phyloP scores from a whole-genome alignment of 2,329 filamentous ascomycete genomes.

The Nothomitra cinnamomea region DNA sequence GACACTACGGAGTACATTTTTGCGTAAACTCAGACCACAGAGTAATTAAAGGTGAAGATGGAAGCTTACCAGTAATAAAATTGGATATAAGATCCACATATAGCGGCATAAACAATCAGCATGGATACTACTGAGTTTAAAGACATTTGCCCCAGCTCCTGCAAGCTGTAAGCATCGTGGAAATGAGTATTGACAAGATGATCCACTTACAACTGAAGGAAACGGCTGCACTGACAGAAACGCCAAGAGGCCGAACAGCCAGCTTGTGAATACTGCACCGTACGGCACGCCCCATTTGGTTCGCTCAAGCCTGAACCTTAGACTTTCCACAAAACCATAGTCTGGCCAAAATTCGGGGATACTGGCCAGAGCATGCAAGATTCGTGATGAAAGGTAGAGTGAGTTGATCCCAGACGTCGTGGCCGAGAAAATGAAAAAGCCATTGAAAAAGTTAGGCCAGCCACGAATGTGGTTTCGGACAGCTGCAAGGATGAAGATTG shows the following conservation, averaged over 20 bases:
- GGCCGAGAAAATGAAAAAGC: slow-evolving; percentile 22
- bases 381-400: slow-evolving; percentile 22
- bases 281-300: slow-evolving; percentile 21
- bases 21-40: no score
- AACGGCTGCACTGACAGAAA: not conserved
- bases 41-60: no score
- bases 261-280: slow-evolving; percentile 24
- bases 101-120: slow-evolving; percentile 21
- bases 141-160: slow-evolving; percentile 21
- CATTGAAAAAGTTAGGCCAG: slow-evolving; percentile 23
- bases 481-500: slow-evolving; percentile 23
- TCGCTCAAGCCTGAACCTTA: not conserved
- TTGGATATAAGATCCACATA: slow-evolving; percentile 19
- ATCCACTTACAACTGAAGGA: not conserved
- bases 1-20: no score
- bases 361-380: slow-evolving; percentile 22
- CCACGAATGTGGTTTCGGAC: slow-evolving; percentile 22
- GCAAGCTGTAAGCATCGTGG: no score
- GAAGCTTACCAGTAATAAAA: slow-evolving; percentile 12
- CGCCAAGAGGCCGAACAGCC: slow-evolving; percentile 21
- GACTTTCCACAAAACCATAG: slow-evolving; percentile 18
- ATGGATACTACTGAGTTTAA: slow-evolving; percentile 21
- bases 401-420: slow-evolving; percentile 24
- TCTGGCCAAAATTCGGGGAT: slow-evolving; percentile 8
- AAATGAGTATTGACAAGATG: not conserved